Base-by-base conservation (phyloP, 2,329 filamentous ascomycete species). In the Fusarium solani-melongenae region DNA sequence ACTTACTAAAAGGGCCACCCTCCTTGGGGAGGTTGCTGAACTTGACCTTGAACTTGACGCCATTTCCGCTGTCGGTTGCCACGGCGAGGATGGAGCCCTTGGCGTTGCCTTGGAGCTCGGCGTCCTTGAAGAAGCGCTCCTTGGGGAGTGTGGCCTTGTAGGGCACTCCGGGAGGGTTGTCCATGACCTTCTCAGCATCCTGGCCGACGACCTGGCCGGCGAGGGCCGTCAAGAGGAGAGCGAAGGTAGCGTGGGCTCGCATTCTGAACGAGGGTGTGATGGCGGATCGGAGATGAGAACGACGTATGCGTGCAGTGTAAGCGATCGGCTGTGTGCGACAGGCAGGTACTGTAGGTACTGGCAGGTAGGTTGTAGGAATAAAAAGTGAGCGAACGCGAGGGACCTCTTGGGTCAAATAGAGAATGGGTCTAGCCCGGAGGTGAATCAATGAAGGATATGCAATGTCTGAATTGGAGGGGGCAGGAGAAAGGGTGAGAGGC, bases 1-100 rank as follows among this genome's bases (percentile, higher is more conserved):
- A 85, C 88, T 76, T 84, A 92, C 90, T 78, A 83, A 92, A 92
- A 14, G 90, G 89, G 2, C 89, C 89, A 49, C 86, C 86, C 66
- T 84, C 82, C 12, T 84, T 83, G 62, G 91, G 90, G 10, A 93
- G 83, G 76, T 91, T 90, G 63, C 84, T 86, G 77, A 92, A 88
- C 34, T 84, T 81, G 72, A 91, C 85, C 62, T 84, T 81, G 79
- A 90, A 89, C 62, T 84, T 80, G 61, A 92, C 87, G 49, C 91
- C 91, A 27, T 85, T 82, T 59, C 88, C 89, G 63, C 86, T 83
- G 1, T 84, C 79, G 44, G 82, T 82, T 44, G 86, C 82, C 39
- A 81, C 81, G 44, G 85, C 88, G 15, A 81, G 82, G 75, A 92
- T 81, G 36, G 76, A 84, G 17, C 90, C 88, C 75, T 88, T 85